phyloP scores from a whole-genome alignment of 805 yeast genomes.

The Nakazawaea ernobii region DNA sequence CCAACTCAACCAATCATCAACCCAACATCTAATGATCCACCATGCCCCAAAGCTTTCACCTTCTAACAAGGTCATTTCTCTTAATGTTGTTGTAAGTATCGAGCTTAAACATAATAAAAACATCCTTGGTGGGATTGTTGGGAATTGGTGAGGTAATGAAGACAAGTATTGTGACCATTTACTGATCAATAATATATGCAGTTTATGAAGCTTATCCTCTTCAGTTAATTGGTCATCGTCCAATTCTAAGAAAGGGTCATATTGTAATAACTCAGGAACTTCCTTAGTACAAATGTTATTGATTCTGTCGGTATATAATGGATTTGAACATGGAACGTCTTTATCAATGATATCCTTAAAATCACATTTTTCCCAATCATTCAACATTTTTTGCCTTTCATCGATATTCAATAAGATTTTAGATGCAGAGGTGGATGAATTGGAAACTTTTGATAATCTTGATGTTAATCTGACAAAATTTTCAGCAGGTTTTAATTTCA shows the following conservation, averaged over 20 bases:
- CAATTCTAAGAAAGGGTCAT: constrained; percentile 11
- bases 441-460: constrained; percentile 48
- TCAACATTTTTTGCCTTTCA: constrained; percentile 40
- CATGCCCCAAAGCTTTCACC: constrained; percentile 62
- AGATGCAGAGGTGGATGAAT: constrained; percentile 17
- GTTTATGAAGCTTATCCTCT: background rate
- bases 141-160: constrained; percentile 35
- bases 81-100: constrained; percentile 49
- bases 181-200: constrained; percentile 12
- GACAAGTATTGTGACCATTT: constrained; percentile 30
- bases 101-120: constrained; percentile 49
- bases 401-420: constrained; percentile 11
- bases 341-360: constrained; percentile 13
- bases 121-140: constrained; percentile 47
- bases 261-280: constrained; percentile 26
- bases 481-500: constrained; percentile 48
- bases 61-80: constrained; percentile 56
- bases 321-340: constrained; percentile 13
- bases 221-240: background rate
- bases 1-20: constrained; percentile 68
- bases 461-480: constrained; percentile 47
- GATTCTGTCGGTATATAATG: constrained; percentile 23
- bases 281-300: constrained; percentile 30
- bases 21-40: constrained; percentile 76
- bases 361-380: constrained; percentile 42